These are phyloP conservation scores for Syzygium grande DNA, from an alignment of 345 rosid species.

Conservation along the genomic window DNA sequence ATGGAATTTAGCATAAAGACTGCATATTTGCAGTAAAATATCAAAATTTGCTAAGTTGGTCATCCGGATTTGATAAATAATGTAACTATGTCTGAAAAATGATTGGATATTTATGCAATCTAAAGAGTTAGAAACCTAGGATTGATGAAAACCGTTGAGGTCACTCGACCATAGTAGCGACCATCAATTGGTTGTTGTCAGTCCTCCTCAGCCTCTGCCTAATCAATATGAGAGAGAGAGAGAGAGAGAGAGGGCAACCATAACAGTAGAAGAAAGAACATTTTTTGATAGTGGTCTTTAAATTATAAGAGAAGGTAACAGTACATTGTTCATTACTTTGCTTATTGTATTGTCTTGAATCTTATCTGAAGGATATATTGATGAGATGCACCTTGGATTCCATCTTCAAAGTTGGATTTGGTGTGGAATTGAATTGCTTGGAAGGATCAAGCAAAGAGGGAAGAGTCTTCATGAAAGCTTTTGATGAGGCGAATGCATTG, in stretches of 20 bases:
- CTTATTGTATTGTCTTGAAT: neutral
- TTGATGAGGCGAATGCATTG: conserved; percentile 58
- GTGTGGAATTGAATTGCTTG: conserved; percentile 57
- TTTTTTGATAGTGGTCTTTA: neutral
- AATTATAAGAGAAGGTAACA: neutral
- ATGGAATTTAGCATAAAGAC: no score
- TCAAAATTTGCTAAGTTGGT: no score
- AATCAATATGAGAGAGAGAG: no score
- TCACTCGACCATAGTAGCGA: no score
- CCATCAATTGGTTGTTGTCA: no score
- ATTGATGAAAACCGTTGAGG: no score
- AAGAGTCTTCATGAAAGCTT: conserved; percentile 48
- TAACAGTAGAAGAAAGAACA: neutral
- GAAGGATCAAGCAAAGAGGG: conserved; percentile 45
- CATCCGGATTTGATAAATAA: no score
- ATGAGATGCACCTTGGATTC: conserved; percentile 69
- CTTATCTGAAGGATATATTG: conserved; percentile 34
- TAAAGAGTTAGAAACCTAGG: no score
- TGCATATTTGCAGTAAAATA: no score
- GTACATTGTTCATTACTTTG: neutral
- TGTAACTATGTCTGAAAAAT: no score
- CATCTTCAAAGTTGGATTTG: conserved; percentile 78
- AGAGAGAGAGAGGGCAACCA: neutral
- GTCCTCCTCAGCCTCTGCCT: no score
- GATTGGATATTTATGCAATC: no score